Evolutionary conservation across 805 yeast genomes (phyloP).

Genomic region (Saturnispora halmiae): DNA sequence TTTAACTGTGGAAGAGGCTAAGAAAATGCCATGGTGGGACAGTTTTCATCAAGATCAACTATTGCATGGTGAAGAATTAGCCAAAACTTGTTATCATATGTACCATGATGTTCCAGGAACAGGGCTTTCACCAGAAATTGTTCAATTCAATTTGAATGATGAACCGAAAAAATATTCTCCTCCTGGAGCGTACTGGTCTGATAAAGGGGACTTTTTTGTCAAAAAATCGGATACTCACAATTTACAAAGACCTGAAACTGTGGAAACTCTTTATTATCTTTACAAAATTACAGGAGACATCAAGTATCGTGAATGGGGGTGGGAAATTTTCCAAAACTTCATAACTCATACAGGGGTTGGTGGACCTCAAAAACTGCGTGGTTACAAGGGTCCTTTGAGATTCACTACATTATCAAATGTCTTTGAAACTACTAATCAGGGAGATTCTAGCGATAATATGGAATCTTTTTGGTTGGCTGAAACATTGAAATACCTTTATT

Average conservation of each 20-base stretch:
- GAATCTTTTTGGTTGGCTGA: constrained; percentile 94
- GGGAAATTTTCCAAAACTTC: constrained; percentile 71
- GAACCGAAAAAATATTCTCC: constrained; percentile 32
- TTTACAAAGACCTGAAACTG: constrained; percentile 89
- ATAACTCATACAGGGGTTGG: constrained; percentile 41
- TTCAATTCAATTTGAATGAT: constrained; percentile 49
- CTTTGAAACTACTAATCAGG: constrained; percentile 12
- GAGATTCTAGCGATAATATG: constrained; percentile 49
- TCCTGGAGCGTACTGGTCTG: constrained; percentile 2
- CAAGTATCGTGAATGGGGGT: constrained; percentile 83
- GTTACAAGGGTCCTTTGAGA: constrained; percentile 35
- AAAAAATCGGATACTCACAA: constrained; percentile 72
- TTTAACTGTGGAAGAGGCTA: constrained; percentile 43
- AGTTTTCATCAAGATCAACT: constrained; percentile 52
- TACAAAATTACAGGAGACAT: constrained; percentile 74
- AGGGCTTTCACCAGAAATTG: constrained; percentile 86
- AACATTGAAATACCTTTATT: constrained; percentile 76
- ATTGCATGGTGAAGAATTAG: constrained; percentile 60
- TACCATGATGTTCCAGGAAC: constrained; percentile 60
- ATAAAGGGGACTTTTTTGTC: constrained; percentile 37
- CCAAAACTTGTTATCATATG: constrained; percentile 77
- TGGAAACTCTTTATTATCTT: constrained; percentile 74
- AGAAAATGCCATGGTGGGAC: constrained; percentile 48
- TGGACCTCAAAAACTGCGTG: constrained; percentile 15
- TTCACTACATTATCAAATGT: constrained; percentile 57